Evolutionary conservation across 1,139 yeast genomes (phyloP), one percentile per base, ranked within the genome.

Genomic region (Eremothecium coryli): DNA sequence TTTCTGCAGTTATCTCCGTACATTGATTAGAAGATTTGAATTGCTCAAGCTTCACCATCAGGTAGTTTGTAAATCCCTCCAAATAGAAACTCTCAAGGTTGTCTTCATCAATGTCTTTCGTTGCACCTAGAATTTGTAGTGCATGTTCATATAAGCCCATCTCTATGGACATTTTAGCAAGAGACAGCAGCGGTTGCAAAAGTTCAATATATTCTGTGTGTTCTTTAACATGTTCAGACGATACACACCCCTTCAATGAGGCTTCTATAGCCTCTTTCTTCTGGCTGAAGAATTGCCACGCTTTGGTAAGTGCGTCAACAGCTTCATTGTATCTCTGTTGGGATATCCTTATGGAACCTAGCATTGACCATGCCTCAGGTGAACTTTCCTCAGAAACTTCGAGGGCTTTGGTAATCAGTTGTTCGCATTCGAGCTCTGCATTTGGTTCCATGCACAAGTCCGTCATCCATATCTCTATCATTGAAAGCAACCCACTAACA

Each of bases 381-480:
- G 79, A 75, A 18, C 49, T 44, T 5, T 54, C 58, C 5, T 61
- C 57, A 43, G 82, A 88, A 24, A 82, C 60, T 36, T 70, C 60
- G 49, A 85, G 59, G 1, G 94, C 78, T 47, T 71, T 73, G 4
- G 71, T 61, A 34, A 88, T 79, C 46, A 84, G 66, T 37, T 69
- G 69, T 48, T 86, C 82, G 61, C 98, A 93, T 55, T 74, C 71
- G 4, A 58, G 29, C 58, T 90, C 98, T 2, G 98, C 97, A 48
- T 80, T 78, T 5, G 75, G 75, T 48, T 84, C 94, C 95, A 88
- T 86, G 53, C 97, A 88, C 45, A 90, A 66, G 63, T 90, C 99
- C 1, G 99, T 93, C 98, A 90, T 90, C 96, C 97, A 90, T 41
- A 93, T 84, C 60, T 90, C 99, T 49, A 90, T 81, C 62, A 80